Evolutionary conservation across 2,329 filamentous ascomycete genomes (phyloP), one percentile per base, ranked within the genome.

Genomic region (Teratosphaeria viscida): DNA sequence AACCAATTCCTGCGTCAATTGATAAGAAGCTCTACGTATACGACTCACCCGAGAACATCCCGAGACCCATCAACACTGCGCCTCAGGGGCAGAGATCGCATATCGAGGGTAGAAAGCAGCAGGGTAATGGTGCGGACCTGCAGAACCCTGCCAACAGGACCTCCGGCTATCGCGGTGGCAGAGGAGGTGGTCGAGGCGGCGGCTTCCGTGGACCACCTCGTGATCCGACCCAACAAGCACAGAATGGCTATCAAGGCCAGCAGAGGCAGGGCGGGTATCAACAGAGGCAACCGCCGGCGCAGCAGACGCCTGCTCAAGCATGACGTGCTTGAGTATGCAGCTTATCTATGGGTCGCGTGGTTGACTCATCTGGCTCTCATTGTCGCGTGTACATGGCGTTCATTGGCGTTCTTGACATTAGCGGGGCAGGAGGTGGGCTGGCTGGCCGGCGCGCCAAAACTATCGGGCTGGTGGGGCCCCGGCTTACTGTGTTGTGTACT

Each of bases 1-100:
- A 94, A 72, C 87, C 94, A n/a, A 99, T 99, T 69, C 94, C 94
- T 19, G 82, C 85, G 57, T 88, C 85, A 66, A 99, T 99, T 65
- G 94, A 99, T 79, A 97, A 96, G 83, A 95, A 89, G 64, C 85
- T 99, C 43, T 99, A 99, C 73, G 94, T 99, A 57, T 99, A 99
- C 74, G 95, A 99, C 64, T 89, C 92, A 63, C 94, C 94, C 0
- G 92, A 99, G 70, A 92, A 82, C 60, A 97, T 99, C 68, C 94
- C 95, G 56, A 86, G 92, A 37, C 94, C 94, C 3, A 83, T 87
- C 63, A 81, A 83, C 59, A 84, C 80, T 71, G 74, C 80, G 27
- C 74, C 75, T 11, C 67, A 68, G 53, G 74, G 68, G 7, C 65
- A 65, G 55, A 64, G 63, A 54, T 57, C 57, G 19, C 58, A 57